These are phyloP conservation scores for Gelatoporia subvermispora DNA, from an alignment of 768 basidiomycete species.

Conservation along the genomic window DNA sequence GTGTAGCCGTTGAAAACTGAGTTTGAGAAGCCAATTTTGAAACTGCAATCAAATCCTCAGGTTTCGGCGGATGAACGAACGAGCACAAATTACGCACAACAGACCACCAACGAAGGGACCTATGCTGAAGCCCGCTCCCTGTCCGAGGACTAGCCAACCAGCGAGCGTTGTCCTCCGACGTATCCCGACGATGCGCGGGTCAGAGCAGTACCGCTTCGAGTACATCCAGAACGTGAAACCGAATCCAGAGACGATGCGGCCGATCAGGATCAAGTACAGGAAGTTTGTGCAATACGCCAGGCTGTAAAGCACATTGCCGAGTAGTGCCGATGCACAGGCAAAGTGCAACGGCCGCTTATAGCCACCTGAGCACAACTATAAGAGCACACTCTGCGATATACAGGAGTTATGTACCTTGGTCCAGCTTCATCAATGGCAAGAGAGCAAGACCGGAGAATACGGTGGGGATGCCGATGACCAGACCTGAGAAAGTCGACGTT, in stretches of 20 bases:
- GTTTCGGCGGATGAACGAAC: background rate
- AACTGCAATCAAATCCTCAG: constrained; percentile 8
- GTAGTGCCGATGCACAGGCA: constrained; percentile 44
- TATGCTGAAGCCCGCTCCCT: constrained; percentile 54
- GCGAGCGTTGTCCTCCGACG: constrained; percentile 59
- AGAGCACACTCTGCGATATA: background rate
- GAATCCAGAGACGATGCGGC: constrained; percentile 59
- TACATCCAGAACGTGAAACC: constrained; percentile 66
- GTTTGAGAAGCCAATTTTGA: constrained; percentile 53
- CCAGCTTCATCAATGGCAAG: constrained; percentile 49
- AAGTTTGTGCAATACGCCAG: constrained; percentile 54
- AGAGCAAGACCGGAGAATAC: constrained; percentile 55
- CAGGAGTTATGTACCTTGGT: constrained; percentile 39
- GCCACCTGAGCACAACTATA: constrained; percentile 33
- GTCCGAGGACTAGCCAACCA: constrained; percentile 58
- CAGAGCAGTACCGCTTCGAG: constrained; percentile 64
- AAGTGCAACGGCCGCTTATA: constrained; percentile 53
- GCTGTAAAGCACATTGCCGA: constrained; percentile 58
- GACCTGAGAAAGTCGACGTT: constrained; percentile 63
- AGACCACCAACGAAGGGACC: constrained; percentile 64
- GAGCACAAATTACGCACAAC: constrained; percentile 26
- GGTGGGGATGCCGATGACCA: constrained; percentile 65
- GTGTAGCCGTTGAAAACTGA: constrained; percentile 63
- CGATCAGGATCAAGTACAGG: constrained; percentile 67
- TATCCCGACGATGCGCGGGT: constrained; percentile 60